Conservation (phyloP, 495 filamentous ascomycete species). For the Daldinia bambusicola region DNA sequence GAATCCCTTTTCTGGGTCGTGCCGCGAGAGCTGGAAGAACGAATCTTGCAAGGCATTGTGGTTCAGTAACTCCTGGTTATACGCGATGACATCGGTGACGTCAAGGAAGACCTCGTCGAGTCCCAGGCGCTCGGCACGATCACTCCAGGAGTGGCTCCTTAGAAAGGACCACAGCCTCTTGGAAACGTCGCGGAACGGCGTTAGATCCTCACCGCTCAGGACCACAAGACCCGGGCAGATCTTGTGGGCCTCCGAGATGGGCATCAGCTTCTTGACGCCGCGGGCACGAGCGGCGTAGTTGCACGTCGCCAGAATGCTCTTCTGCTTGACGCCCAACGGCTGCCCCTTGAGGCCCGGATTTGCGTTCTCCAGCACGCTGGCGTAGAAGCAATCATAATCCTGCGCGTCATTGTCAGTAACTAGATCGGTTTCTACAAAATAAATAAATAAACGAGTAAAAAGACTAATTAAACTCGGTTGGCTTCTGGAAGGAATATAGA, state of each 20-base stretch:
- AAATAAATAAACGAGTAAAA: no score
- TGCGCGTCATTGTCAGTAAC: slow-evolving; percentile 46
- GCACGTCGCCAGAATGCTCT: slow-evolving; percentile 93
- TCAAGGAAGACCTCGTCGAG: slow-evolving; percentile 86
- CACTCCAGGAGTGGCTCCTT: slow-evolving; percentile 75
- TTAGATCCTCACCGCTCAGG: slow-evolving; percentile 86
- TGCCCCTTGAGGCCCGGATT: slow-evolving; percentile 75
- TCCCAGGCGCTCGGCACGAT: slow-evolving; percentile 79
- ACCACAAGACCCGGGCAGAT: slow-evolving; percentile 86
- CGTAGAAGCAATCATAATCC: slow-evolving; percentile 97
- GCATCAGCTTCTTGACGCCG: slow-evolving; percentile 84
- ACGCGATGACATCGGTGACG: slow-evolving; percentile 83
- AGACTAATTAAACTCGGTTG: neutral
- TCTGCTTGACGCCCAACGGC: slow-evolving; percentile 73
- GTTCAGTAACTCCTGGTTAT: slow-evolving; percentile 80
- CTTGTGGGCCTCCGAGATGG: slow-evolving; percentile 81
- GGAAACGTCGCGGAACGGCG: slow-evolving; percentile 84
- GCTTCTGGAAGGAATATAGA: neutral
- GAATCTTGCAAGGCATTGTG: slow-evolving; percentile 68
- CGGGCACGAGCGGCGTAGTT: slow-evolving; percentile 86
- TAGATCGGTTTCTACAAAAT: neutral
- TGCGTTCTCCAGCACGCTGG: slow-evolving; percentile 84
- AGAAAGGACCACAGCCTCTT: slow-evolving; percentile 80
- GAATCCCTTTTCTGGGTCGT: slow-evolving; percentile 84
- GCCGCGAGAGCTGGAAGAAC: slow-evolving; percentile 80